Conservation (phyloP, 1,139 yeast species). For the Meyerozyma carpophila region DNA sequence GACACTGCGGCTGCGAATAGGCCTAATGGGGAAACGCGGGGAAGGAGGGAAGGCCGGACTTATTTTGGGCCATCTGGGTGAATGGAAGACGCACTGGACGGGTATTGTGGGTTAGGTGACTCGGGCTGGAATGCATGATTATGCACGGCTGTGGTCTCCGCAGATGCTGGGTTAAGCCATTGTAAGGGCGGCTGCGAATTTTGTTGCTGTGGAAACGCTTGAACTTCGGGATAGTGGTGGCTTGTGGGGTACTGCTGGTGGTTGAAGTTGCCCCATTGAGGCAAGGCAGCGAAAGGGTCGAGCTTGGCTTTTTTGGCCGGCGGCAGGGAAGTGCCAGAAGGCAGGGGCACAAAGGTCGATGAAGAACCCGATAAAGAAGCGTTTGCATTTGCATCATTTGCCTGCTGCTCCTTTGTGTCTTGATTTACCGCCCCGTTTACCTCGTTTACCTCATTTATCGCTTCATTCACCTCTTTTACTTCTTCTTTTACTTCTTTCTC, state of each 20-base stretch:
- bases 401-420: too few relatives aligned
- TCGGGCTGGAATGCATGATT: background rate
- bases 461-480: too few relatives aligned
- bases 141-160: background rate
- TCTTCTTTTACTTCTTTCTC: too few relatives aligned
- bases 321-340: background rate
- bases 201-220: background rate
- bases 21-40: background rate
- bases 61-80: background rate
- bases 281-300: background rate
- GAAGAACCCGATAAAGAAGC: too few relatives aligned
- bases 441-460: too few relatives aligned
- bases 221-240: background rate
- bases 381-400: too few relatives aligned
- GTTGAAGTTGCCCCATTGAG: background rate
- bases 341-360: too few relatives aligned
- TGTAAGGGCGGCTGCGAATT: background rate
- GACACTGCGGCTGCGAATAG: too few relatives aligned
- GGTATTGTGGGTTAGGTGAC: background rate
- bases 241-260: background rate
- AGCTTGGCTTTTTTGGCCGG: background rate
- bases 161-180: background rate
- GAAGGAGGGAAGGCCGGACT: background rate
- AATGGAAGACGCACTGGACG: background rate
- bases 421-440: too few relatives aligned